Evolutionary conservation across 768 basidiomycete species (phyloP).

Genomic region (Rhodotorula diobovata): DNA sequence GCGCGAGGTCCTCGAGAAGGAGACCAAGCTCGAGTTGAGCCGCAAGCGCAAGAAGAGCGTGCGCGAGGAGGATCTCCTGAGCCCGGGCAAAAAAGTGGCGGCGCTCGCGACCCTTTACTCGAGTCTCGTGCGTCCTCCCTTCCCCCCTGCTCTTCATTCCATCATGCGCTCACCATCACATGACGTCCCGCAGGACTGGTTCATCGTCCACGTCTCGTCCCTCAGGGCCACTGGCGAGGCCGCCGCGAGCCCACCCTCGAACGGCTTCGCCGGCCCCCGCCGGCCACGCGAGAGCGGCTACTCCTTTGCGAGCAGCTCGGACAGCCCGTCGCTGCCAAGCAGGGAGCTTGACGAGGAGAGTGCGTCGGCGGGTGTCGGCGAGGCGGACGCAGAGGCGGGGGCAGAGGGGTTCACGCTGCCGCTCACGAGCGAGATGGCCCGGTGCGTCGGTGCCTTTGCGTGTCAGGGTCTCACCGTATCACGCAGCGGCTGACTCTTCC

Average conservation of each 20-base stretch:
- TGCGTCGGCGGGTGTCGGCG: neutral
- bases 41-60: constrained; percentile 59
- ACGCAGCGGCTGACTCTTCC: neutral
- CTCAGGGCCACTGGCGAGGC: constrained; percentile 62
- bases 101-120: constrained; percentile 74
- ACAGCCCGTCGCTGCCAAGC: neutral
- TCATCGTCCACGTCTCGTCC: constrained; percentile 63
- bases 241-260: constrained; percentile 20
- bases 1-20: constrained; percentile 63
- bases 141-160: neutral
- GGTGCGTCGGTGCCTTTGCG: too few species aligned
- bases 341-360: neutral
- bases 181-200: constrained; percentile 64
- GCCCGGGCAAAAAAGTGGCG: constrained; percentile 65
- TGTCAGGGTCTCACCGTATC: too few species aligned
- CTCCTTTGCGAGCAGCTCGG: constrained; percentile 18
- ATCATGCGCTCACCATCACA: neutral
- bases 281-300: constrained; percentile 20
- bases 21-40: constrained; percentile 71
- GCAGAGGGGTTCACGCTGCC: constrained; percentile 57
- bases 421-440: constrained; percentile 77
- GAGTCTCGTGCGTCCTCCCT: constrained; percentile 57
- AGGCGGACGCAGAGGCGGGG: neutral
- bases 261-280: constrained; percentile 1
- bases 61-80: constrained; percentile 62